These are phyloP conservation scores for Phytophthora vignae DNA, from an alignment of 352 stramenopile genomes.

Conservation along the genomic window DNA sequence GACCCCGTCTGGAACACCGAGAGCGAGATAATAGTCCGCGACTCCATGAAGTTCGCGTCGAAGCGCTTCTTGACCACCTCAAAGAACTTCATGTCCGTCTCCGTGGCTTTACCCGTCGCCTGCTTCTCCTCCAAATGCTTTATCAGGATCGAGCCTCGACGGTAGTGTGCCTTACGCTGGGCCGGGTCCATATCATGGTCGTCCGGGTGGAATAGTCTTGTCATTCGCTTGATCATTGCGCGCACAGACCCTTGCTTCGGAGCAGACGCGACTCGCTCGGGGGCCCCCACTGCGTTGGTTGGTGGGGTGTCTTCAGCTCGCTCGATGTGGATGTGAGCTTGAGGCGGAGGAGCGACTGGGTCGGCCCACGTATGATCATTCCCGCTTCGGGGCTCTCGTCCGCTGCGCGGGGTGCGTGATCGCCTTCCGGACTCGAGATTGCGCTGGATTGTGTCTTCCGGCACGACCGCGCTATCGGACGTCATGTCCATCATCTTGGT, in stretches of 20 bases:
- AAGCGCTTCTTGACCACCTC: conserved; percentile 79
- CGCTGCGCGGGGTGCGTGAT: conserved; percentile 4
- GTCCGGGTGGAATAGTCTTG: conserved; percentile 48
- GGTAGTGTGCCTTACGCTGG: conserved; percentile 63
- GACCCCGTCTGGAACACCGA: conserved; percentile 80
- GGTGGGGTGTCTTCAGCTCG: conserved; percentile 3
- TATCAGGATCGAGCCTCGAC: conserved; percentile 75
- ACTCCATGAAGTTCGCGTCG: conserved; percentile 78
- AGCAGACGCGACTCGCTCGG: conserved; percentile 1
- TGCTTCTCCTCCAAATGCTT: conserved; percentile 78
- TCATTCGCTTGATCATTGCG: conserved; percentile 48
- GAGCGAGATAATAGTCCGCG: conserved; percentile 77
- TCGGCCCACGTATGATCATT: conserved; percentile 25
- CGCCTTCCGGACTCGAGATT: conserved; percentile 16
- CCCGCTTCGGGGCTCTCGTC: neutral
- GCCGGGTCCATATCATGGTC: conserved; percentile 50
- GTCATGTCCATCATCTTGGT: conserved; percentile 55
- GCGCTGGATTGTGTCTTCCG: conserved; percentile 28
- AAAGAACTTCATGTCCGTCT: conserved; percentile 86
- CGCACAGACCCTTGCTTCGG: conserved; percentile 37
- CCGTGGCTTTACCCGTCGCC: conserved; percentile 58
- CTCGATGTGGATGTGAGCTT: conserved; percentile 9
- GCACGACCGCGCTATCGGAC: conserved; percentile 37
- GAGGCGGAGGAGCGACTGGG: conserved; percentile 3
- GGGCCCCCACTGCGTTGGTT: conserved; percentile 15